These are phyloP conservation scores for Paramecium bursaria DNA, from an alignment of 73 alveolate species.

Conservation along the genomic window DNA sequence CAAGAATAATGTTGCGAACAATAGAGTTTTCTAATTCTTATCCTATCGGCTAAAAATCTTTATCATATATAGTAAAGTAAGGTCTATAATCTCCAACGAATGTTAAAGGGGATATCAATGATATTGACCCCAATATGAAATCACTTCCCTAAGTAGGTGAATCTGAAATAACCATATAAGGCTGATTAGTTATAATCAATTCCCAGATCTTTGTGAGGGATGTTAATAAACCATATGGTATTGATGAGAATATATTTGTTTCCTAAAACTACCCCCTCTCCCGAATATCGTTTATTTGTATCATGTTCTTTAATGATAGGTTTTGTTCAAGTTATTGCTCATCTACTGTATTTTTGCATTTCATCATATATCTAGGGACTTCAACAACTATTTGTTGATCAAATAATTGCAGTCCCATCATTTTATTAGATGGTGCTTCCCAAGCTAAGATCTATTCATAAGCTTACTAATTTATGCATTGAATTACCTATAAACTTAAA, in stretches of 20 bases:
- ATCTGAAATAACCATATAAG: slow-evolving; percentile 62
- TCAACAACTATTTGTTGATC: slow-evolving; percentile 19
- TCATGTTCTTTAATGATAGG: slow-evolving; percentile 47
- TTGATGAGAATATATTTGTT: slow-evolving; percentile 49
- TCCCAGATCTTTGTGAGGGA: slow-evolving; percentile 66
- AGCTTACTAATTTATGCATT: slow-evolving; percentile 43
- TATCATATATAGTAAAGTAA: slow-evolving; percentile 68
- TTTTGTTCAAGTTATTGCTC: slow-evolving; percentile 9
- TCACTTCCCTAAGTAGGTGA: slow-evolving; percentile 66
- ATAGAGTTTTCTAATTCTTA: slow-evolving; percentile 60
- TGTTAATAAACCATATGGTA: slow-evolving; percentile 28
- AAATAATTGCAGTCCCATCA: slow-evolving; percentile 19
- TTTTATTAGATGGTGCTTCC: slow-evolving; percentile 17
- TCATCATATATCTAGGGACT: slow-evolving; percentile 27
- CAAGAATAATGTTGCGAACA: slow-evolving; percentile 60
- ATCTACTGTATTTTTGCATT: slow-evolving; percentile 18
- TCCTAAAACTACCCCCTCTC: slow-evolving; percentile 68
- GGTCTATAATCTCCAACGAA: slow-evolving; percentile 69
- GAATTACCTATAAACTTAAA: too few species aligned
- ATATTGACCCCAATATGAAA: slow-evolving; percentile 56
- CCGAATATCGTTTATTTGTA: slow-evolving; percentile 49
- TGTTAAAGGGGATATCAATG: slow-evolving; percentile 64
- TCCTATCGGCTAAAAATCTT: slow-evolving; percentile 51
- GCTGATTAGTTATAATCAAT: slow-evolving; percentile 64
- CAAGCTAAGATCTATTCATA: slow-evolving; percentile 25